Conservation (phyloP, 139 green algal species). For the Prasinococcaceae sp. region DNA sequence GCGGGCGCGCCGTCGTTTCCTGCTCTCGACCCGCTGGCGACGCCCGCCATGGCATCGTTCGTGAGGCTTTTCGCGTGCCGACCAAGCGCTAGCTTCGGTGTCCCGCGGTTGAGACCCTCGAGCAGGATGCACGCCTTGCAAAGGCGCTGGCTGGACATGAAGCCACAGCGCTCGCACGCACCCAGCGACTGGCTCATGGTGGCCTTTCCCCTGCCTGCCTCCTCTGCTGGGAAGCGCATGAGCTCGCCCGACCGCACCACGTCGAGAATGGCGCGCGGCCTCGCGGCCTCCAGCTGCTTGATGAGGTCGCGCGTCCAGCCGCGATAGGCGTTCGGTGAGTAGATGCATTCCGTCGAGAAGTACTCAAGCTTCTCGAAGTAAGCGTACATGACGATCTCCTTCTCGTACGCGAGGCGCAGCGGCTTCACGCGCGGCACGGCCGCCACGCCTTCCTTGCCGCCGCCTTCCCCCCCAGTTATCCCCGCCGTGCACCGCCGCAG, state of each 20-base stretch:
- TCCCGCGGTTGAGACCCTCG: slow-evolving; percentile 24
- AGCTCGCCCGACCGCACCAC: slow-evolving; percentile 31
- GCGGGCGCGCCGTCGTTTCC: too few species aligned
- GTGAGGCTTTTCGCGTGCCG: slow-evolving; percentile 5
- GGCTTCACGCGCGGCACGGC: slow-evolving; percentile 83
- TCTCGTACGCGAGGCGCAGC: slow-evolving; percentile 92
- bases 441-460: slow-evolving; percentile 28
- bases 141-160: slow-evolving; percentile 27
- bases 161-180: slow-evolving; percentile 23
- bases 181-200: slow-evolving; percentile 27
- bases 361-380: slow-evolving; percentile 98
- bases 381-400: slow-evolving; percentile 99
- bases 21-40: too few species aligned
- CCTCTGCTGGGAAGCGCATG: slow-evolving; percentile 17
- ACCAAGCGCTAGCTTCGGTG: slow-evolving; percentile 19
- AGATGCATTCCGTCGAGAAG: slow-evolving; percentile 92
- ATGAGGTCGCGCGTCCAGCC: slow-evolving; percentile 83
- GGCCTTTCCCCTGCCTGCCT: too few species aligned
- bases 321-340: slow-evolving; percentile 80
- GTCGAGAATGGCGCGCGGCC: slow-evolving; percentile 25
- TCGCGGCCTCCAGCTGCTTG: slow-evolving; percentile 79
- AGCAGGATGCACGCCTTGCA: slow-evolving; percentile 31
- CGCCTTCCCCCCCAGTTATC: slow-evolving; percentile 53
- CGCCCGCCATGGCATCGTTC: neutral
- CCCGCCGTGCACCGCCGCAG: slow-evolving; percentile 62